Evolutionary conservation across 2,329 filamentous ascomycete genomes (phyloP), one percentile per base, ranked within the genome.

Genomic region (Fusarium odoratissimum): DNA sequence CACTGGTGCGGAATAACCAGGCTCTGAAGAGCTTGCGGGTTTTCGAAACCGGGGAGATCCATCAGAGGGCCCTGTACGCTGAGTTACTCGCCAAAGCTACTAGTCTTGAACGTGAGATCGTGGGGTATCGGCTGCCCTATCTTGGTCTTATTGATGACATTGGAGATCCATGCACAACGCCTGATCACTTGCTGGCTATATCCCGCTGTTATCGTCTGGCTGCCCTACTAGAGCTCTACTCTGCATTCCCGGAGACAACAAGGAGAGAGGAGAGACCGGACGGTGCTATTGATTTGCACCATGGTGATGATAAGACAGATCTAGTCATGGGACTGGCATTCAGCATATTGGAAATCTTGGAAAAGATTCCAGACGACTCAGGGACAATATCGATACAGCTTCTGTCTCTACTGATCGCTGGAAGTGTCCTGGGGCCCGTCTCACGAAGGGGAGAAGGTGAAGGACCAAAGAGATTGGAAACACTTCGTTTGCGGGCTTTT

Each of bases 371-470:
- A 1, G 21, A 30, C 2, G 42, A 73, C 21, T 73, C 69, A 2
- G 49, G 60, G 21, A 73, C 63, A 3, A 64, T 60, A 7, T 40
- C 66, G n/a, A 71, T 52, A 10, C 71, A 73, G 12, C 48, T 49
- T 8, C 33, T 73, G 3, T 44, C 67, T 3, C 38, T 73, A 6
- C 5, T 73, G 14, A 71, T 73, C 11, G 62, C 59, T 1, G 66
- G 71, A 9, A 63, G 69, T 30, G 60, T 58, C 5, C 30, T 73
- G 5, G 48, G 56, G 3, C 40, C 40, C 1, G 19, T 59, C 2
- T 19, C 17, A 6, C 21, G 31, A 8, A 42, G 17, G 2, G 48
- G n/a, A 7, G 28, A 17, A 38, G 45, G 21, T 3, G 16, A 14
- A 30, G 21, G n/a, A 3, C 23, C 35, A 10, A 21, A 61, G 11